These are phyloP conservation scores for Candida ipomoeae DNA, from an alignment of 805 yeast genomes.

Conservation along the genomic window DNA sequence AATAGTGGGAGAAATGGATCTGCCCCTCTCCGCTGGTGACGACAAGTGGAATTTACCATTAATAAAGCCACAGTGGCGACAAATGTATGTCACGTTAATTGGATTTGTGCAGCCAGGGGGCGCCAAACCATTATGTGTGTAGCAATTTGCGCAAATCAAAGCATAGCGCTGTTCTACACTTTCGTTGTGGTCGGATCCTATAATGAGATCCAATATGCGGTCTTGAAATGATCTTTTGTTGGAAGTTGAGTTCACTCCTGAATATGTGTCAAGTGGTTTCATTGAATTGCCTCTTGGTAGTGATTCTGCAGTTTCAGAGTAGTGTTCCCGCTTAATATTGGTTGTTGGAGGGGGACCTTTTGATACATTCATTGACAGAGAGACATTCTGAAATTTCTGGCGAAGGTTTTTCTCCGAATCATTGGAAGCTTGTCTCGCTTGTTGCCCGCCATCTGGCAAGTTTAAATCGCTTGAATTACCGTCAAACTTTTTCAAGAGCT, in stretches of 20 bases:
- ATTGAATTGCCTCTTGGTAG: not conserved
- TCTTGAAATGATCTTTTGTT: constrained; percentile 30
- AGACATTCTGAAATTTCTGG: not conserved
- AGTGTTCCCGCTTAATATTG: not conserved
- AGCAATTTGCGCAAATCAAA: constrained; percentile 63
- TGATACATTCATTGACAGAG: not conserved
- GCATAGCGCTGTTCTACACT: constrained; percentile 60
- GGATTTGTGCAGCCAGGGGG: constrained; percentile 61
- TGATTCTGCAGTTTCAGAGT: not conserved
- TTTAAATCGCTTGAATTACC: constrained; percentile 1
- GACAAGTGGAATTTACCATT: constrained; percentile 24
- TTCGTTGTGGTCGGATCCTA: constrained; percentile 62
- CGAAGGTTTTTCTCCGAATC: not conserved
- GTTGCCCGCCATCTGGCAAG: constrained; percentile 1
- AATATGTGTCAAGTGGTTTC: not conserved
- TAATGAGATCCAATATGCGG: constrained; percentile 33
- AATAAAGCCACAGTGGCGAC: constrained; percentile 60
- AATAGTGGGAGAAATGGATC: not conserved
- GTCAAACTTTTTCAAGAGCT: constrained; percentile 59
- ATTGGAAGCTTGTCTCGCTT: not conserved
- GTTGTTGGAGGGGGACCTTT: not conserved
- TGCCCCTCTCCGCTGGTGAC: not conserved
- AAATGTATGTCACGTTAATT: constrained; percentile 46
- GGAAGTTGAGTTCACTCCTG: not conserved
- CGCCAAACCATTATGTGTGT: constrained; percentile 74